Evolutionary conservation across 169 alveolate species (phyloP).

Genomic region (Babesia caballi): DNA sequence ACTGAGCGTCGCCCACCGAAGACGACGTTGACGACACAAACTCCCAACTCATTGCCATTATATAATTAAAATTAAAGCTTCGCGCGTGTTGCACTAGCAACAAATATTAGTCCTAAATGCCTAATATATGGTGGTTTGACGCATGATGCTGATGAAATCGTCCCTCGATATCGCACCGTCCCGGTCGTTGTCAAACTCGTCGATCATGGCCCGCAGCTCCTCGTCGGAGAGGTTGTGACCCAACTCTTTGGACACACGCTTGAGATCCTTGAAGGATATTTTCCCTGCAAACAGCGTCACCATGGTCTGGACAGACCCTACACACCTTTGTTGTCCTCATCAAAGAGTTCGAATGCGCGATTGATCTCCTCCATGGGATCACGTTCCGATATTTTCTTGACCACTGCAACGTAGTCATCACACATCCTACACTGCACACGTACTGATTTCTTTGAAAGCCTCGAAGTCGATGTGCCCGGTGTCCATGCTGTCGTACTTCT

Average conservation of each 20-base stretch:
- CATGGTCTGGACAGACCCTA: neutral
- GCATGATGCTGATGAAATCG: slow-evolving; percentile 94
- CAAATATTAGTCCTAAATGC: neutral
- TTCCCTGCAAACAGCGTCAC: slow-evolving; percentile 73
- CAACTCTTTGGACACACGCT: slow-evolving; percentile 93
- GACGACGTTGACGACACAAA: no score
- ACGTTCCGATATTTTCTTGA: slow-evolving; percentile 85
- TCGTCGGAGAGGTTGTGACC: slow-evolving; percentile 96
- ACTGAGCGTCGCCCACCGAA: no score
- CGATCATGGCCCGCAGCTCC: slow-evolving; percentile 97
- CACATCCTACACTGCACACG: neutral
- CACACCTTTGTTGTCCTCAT: slow-evolving; percentile 90
- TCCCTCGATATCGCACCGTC: slow-evolving; percentile 95
- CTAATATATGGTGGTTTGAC: slow-evolving; percentile 89
- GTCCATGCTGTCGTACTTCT: slow-evolving; percentile 84
- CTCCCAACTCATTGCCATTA: no score
- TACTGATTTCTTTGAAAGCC: slow-evolving; percentile 80
- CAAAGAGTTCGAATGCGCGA: slow-evolving; percentile 93
- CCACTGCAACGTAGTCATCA: slow-evolving; percentile 68
- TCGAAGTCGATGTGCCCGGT: slow-evolving; percentile 80
- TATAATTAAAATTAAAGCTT: neutral
- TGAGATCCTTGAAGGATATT: slow-evolving; percentile 89
- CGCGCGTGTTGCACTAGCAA: neutral
- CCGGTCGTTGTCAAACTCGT: slow-evolving; percentile 94
- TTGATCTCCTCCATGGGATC: slow-evolving; percentile 95